These are phyloP conservation scores for Backusella sp. DNA, from an alignment of 192 early-diverging fungal genomes.

Conservation along the genomic window DNA sequence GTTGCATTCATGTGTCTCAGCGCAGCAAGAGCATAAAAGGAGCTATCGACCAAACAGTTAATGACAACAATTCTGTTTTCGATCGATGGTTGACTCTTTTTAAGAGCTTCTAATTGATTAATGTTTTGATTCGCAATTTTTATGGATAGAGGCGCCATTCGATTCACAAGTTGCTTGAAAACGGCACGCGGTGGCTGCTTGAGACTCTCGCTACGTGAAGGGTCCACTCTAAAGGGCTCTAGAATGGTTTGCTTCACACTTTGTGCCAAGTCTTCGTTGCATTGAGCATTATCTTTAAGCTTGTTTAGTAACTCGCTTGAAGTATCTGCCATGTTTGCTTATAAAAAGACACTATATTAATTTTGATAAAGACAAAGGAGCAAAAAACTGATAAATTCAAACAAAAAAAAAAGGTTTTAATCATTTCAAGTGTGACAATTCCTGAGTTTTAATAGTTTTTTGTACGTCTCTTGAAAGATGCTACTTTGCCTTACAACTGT, in stretches of 20 bases:
- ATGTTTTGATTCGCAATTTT: constrained; percentile 33
- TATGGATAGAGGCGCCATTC: constrained; percentile 23
- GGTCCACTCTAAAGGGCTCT: constrained; percentile 11
- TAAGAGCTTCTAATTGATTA: constrained; percentile 4
- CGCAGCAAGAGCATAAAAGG: constrained; percentile 31
- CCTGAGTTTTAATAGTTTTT: neutral
- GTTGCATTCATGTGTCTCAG: constrained; percentile 32
- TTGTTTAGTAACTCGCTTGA: neutral
- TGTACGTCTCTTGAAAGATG: too few species aligned
- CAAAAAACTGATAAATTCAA: neutral
- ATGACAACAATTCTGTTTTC: constrained; percentile 6
- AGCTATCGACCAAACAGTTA: constrained; percentile 32
- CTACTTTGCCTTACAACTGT: too few species aligned
- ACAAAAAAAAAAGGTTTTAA: neutral
- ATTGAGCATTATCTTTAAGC: constrained; percentile 4
- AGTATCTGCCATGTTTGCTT: constrained; percentile 6
- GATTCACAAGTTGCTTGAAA: neutral
- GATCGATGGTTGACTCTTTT: neutral
- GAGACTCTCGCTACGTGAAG: neutral
- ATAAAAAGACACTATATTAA: neutral
- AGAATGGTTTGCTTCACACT: neutral
- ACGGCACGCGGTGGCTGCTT: constrained; percentile 1
- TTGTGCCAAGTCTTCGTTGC: constrained; percentile 12
- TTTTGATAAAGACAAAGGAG: neutral
- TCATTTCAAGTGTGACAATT: neutral